These are phyloP conservation scores for Mrakia gelida DNA, from an alignment of 768 basidiomycete genomes.

Conservation along the genomic window DNA sequence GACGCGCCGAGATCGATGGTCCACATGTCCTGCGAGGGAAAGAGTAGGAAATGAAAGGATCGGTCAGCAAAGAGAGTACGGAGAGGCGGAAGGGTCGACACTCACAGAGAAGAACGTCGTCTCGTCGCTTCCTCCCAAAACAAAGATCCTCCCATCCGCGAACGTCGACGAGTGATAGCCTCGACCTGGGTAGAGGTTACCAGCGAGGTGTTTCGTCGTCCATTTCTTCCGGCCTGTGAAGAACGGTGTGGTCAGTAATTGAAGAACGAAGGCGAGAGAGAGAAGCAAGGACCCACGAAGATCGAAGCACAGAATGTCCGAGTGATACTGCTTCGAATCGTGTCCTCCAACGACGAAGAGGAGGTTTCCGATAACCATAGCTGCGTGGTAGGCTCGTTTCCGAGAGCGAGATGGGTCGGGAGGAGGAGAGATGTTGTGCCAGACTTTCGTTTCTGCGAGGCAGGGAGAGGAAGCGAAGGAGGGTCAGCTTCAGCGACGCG, in stretches of 20 bases:
- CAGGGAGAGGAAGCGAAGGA: neutral
- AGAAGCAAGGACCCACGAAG: constrained; percentile 55
- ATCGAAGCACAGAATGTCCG: constrained; percentile 76
- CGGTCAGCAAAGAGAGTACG: neutral
- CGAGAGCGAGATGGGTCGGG: neutral
- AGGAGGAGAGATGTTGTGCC: constrained; percentile 16
- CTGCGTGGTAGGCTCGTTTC: constrained; percentile 15
- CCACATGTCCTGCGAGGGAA: constrained; percentile 56
- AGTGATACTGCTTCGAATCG: constrained; percentile 65
- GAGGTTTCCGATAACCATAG: constrained; percentile 41
- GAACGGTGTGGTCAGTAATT: too few relatives aligned
- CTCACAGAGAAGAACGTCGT: constrained; percentile 56
- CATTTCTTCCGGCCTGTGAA: constrained; percentile 6
- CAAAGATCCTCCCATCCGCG: constrained; percentile 76
- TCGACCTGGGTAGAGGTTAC: constrained; percentile 57
- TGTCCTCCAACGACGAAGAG: constrained; percentile 87
- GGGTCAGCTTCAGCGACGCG: neutral
- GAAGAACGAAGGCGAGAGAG: neutral
- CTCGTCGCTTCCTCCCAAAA: constrained; percentile 73
- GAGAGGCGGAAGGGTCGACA: neutral
- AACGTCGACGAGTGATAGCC: constrained; percentile 81
- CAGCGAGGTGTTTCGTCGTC: neutral
- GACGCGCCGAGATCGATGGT: constrained; percentile 63
- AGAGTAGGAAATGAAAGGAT: neutral
- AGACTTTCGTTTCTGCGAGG: constrained; percentile 16